Conservation (phyloP, 768 basidiomycete genomes). For the Lactarius vividus region DNA sequence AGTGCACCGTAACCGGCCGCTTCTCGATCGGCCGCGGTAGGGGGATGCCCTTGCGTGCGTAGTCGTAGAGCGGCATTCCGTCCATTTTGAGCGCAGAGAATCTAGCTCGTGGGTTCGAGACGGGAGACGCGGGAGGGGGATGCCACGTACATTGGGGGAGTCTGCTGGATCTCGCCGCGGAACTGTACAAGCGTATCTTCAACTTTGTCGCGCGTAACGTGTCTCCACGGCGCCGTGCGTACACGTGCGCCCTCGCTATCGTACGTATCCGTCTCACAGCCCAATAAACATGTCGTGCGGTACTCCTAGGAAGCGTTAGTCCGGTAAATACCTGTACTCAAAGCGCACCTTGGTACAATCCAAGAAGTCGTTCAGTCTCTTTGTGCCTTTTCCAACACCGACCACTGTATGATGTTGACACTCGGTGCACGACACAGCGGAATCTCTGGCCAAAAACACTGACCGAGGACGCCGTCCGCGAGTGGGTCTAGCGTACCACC, state of each 20-base stretch:
- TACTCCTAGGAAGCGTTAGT: conserved; percentile 64
- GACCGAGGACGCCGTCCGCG: conserved; percentile 93
- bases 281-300: conserved; percentile 83
- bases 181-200: conserved; percentile 69
- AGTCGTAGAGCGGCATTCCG: conserved; percentile 91
- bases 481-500: conserved; percentile 96
- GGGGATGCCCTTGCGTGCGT: conserved; percentile 86
- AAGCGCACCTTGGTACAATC: conserved; percentile 79
- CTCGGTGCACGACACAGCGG: conserved; percentile 12
- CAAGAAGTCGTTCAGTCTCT: conserved; percentile 77
- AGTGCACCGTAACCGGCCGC: conserved; percentile 78
- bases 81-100: conserved; percentile 99
- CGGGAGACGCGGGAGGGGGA: not conserved
- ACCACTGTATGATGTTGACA: conserved; percentile 55
- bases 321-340: not conserved
- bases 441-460: conserved; percentile 27
- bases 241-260: conserved; percentile 87
- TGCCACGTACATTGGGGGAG: conserved; percentile 78
- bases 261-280: conserved; percentile 92
- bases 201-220: conserved; percentile 77
- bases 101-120: conserved; percentile 40
- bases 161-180: conserved; percentile 83
- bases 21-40: conserved; percentile 93
- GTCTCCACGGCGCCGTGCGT: conserved; percentile 72
- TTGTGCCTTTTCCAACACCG: conserved; percentile 87